phyloP scores from a whole-genome alignment of 1,284 basidiomycete genomes.

The Boletus smithii region DNA sequence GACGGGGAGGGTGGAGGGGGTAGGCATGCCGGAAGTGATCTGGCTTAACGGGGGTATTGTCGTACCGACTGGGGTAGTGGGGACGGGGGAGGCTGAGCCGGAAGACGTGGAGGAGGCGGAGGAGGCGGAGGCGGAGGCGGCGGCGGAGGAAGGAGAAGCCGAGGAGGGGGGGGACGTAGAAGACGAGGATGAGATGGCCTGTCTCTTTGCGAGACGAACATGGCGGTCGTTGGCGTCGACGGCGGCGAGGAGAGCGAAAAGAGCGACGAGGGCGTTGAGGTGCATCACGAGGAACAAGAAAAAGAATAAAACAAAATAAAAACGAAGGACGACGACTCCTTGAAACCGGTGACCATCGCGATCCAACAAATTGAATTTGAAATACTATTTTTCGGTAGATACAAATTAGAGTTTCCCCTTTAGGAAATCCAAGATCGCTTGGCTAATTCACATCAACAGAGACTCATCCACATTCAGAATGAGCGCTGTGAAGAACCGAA shows the following conservation, averaged over 20 bases:
- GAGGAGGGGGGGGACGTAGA: slow-evolving; percentile 23
- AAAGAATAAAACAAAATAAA: slow-evolving; percentile 8
- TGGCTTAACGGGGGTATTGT: slow-evolving; percentile 53
- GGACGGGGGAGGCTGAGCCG: slow-evolving; percentile 19
- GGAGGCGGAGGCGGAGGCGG: slow-evolving; percentile 9
- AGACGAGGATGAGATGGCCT: slow-evolving; percentile 21
- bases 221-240: slow-evolving; percentile 35
- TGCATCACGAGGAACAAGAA: slow-evolving; percentile 39
- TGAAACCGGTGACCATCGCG: too few relatives aligned
- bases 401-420: too few relatives aligned
- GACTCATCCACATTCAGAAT: slow-evolving; percentile 49
- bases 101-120: slow-evolving; percentile 20
- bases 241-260: slow-evolving; percentile 40
- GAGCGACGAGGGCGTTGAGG: slow-evolving; percentile 40
- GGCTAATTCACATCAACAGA: slow-evolving; percentile 3
- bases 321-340: not conserved
- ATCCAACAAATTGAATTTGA: too few relatives aligned
- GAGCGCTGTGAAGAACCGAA: slow-evolving; percentile 45
- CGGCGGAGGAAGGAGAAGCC: slow-evolving; percentile 20
- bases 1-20: slow-evolving; percentile 48
- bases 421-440: too few relatives aligned
- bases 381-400: too few relatives aligned
- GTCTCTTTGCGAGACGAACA: slow-evolving; percentile 28
- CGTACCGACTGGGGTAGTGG: slow-evolving; percentile 32
- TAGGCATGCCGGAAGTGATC: slow-evolving; percentile 67